phyloP scores from a whole-genome alignment of 2,329 filamentous ascomycete species.

The Claviceps sp. region DNA sequence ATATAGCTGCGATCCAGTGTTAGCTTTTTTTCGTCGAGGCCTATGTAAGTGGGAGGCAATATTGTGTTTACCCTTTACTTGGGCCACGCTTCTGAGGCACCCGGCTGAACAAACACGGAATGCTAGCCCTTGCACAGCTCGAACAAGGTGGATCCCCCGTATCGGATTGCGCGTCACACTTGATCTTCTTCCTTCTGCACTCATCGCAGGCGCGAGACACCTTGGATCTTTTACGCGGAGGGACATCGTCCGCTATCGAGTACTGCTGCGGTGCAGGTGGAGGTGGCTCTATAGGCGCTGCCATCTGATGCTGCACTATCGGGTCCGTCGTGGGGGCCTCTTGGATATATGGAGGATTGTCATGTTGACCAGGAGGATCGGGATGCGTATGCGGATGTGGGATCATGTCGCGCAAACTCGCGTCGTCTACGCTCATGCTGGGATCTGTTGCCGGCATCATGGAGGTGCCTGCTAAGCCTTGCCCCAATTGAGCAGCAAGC shows the following conservation, averaged over 20 bases:
- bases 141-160: conserved; percentile 61
- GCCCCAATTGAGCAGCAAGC: conserved; percentile 43
- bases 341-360: conserved; percentile 23
- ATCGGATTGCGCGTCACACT: conserved; percentile 72
- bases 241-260: conserved; percentile 41
- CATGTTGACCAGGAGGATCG: conserved; percentile 22
- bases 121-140: conserved; percentile 65
- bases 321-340: conserved; percentile 23
- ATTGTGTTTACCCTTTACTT: conserved; percentile 61
- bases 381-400: conserved; percentile 30
- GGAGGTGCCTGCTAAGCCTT: conserved; percentile 34
- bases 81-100: conserved; percentile 81
- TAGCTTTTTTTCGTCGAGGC: neutral
- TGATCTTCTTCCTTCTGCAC: conserved; percentile 79
- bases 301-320: conserved; percentile 23
- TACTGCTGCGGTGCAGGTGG: conserved; percentile 25
- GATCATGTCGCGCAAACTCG: conserved; percentile 29
- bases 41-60: neutral
- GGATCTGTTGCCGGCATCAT: conserved; percentile 36
- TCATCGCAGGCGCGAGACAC: conserved; percentile 83
- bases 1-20: conserved; percentile 50
- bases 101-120: conserved; percentile 72
- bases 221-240: conserved; percentile 67
- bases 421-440: conserved; percentile 29
- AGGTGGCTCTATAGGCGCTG: conserved; percentile 23